These are phyloP conservation scores for Rhynchospora pubera DNA, from an alignment of 176 grass and related monocot genomes.

Conservation along the genomic window DNA sequence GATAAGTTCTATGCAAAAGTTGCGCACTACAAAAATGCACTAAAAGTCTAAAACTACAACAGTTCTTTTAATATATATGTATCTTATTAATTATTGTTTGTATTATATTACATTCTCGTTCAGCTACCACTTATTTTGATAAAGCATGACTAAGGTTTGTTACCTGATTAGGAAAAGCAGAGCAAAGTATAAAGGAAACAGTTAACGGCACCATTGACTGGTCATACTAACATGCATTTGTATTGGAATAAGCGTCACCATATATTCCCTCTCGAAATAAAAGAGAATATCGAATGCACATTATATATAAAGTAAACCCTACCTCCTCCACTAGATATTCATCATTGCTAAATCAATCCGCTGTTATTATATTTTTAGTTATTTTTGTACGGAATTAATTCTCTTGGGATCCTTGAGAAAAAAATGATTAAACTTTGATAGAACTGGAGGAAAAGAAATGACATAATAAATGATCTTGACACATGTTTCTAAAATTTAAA, in stretches of 20 bases:
- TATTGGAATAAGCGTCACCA: slow-evolving; percentile 61
- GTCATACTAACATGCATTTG: slow-evolving; percentile 76
- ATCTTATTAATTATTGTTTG: background rate
- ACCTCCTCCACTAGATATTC: slow-evolving; percentile 41
- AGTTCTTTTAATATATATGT: background rate
- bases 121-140: slow-evolving; percentile 22
- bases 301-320: slow-evolving; percentile 39
- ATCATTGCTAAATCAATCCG: slow-evolving; percentile 9
- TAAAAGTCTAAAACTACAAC: background rate
- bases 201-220: slow-evolving; percentile 67
- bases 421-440: slow-evolving; percentile 2
- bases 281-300: slow-evolving; percentile 15
- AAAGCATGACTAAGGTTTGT: slow-evolving; percentile 5
- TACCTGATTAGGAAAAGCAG: slow-evolving; percentile 17
- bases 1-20: slow-evolving; percentile 23
- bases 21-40: slow-evolving; percentile 3
- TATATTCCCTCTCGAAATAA: slow-evolving; percentile 57
- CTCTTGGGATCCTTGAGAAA: slow-evolving; percentile 14
- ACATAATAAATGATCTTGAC: background rate
- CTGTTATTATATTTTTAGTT: background rate
- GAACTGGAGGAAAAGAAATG: background rate
- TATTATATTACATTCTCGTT: background rate
- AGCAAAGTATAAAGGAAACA: slow-evolving; percentile 33
- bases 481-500: background rate
- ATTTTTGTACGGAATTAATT: slow-evolving; percentile 18